Conservation (phyloP, 1,139 yeast species). For the Diutina neorugosa region DNA sequence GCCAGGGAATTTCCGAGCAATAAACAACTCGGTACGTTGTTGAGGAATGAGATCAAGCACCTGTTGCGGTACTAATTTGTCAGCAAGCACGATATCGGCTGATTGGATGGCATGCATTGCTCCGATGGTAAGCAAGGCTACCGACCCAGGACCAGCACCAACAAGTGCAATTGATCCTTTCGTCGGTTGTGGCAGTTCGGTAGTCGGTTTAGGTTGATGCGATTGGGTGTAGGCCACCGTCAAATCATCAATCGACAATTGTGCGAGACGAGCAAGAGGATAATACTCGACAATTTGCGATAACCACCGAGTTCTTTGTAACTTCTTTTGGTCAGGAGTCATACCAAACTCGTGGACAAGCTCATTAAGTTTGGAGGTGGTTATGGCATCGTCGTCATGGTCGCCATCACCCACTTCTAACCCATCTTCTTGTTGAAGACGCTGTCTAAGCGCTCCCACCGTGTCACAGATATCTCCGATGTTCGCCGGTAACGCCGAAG, state of each 20-base stretch:
- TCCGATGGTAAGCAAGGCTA: constrained; percentile 70
- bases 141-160: constrained; percentile 93
- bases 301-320: constrained; percentile 69
- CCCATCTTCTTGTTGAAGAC: constrained; percentile 44
- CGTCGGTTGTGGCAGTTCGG: not conserved
- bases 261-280: constrained; percentile 57
- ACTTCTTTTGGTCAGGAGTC: constrained; percentile 38
- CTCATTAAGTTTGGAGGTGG: constrained; percentile 42
- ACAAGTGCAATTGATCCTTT: constrained; percentile 64
- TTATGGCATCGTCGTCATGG: constrained; percentile 61
- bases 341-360: constrained; percentile 51
- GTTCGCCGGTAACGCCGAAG: constrained; percentile 52
- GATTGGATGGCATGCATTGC: constrained; percentile 70
- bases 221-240: constrained; percentile 20
- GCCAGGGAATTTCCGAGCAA: constrained; percentile 93
- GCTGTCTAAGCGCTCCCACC: constrained; percentile 53
- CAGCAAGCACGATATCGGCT: constrained; percentile 82
- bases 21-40: constrained; percentile 54
- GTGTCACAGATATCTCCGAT: constrained; percentile 57
- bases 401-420: constrained; percentile 28
- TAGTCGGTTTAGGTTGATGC: not conserved
- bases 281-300: constrained; percentile 86
- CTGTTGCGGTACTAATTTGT: constrained; percentile 83
- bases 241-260: constrained; percentile 45
- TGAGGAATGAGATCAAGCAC: constrained; percentile 74